A percentile compares a stretch with the other conserved stretches of the same genome.
Conservation (phyloP, 1,284 basidiomycete species). For the Tilletia walkeri region DNA sequence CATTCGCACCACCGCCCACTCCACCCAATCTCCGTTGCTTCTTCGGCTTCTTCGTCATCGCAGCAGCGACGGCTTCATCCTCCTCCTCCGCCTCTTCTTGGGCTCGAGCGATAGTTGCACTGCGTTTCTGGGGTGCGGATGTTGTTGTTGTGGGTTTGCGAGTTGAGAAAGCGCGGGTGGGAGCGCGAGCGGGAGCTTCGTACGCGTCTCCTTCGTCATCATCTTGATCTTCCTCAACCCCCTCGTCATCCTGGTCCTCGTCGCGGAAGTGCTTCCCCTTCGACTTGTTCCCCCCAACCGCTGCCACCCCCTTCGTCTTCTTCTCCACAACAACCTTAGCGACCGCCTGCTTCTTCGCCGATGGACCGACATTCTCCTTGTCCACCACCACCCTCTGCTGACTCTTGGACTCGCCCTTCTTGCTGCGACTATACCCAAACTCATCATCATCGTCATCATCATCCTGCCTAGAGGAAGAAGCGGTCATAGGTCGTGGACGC, state of each 20-base stretch:
- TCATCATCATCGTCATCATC: not conserved
- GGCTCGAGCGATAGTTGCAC: not conserved
- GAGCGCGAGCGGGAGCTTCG: too few relatives aligned
- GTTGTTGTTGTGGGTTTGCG: too few relatives aligned
- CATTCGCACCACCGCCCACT: not conserved
- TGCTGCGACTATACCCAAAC: not conserved
- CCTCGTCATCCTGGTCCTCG: not conserved
- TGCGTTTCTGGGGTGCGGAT: not conserved
- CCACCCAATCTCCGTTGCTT: constrained; percentile 8
- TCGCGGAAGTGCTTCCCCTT: not conserved
- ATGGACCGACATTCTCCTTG: too few relatives aligned
- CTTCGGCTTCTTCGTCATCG: constrained; percentile 4
- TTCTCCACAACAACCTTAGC: not conserved
- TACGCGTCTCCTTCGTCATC: too few relatives aligned
- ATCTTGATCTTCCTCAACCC: not conserved
- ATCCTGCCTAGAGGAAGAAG: not conserved
- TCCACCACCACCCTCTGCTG: too few relatives aligned
- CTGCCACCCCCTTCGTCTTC: not conserved
- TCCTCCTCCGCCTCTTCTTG: not conserved
- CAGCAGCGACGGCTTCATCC: too few relatives aligned
- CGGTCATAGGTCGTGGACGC: not conserved
- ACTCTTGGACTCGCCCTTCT: too few relatives aligned
- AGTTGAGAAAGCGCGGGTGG: too few relatives aligned
- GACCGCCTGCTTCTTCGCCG: too few relatives aligned
- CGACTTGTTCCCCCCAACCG: not conserved